Evolutionary conservation across 441 rosid genomes (phyloP).

Genomic region (Erysimum pusillum): DNA sequence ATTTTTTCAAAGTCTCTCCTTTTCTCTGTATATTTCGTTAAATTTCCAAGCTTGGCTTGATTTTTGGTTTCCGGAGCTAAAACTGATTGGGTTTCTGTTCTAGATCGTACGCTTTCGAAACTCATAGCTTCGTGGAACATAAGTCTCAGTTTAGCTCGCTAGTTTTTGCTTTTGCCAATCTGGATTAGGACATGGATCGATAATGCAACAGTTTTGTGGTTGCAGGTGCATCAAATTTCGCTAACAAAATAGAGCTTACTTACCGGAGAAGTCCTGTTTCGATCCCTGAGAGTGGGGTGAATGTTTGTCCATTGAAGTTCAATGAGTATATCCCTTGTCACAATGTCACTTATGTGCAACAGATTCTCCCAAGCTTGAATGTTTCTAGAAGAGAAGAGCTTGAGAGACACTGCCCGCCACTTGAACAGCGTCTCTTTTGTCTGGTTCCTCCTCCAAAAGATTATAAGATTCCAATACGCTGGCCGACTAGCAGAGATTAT

Average conservation of each 20-base stretch:
- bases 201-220: conserved; percentile 31
- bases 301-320: conserved; percentile 70
- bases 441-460: conserved; percentile 89
- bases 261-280: conserved; percentile 61
- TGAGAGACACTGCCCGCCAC: conserved; percentile 95
- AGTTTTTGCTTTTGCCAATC: not conserved
- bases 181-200: conserved; percentile 15
- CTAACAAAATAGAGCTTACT: conserved; percentile 60
- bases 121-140: not conserved
- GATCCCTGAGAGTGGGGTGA: conserved; percentile 58
- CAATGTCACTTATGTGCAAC: conserved; percentile 56
- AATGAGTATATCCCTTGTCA: conserved; percentile 70
- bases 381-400: conserved; percentile 84
- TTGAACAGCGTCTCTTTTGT: conserved; percentile 80
- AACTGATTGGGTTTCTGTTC: not conserved
- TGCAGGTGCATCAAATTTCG: conserved; percentile 58
- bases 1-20: conserved; percentile 22
- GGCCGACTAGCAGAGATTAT: conserved; percentile 94
- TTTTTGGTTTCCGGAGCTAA: not conserved
- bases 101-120: not conserved
- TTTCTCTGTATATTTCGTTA: conserved; percentile 40
- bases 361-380: conserved; percentile 71
- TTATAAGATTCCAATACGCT: conserved; percentile 85
- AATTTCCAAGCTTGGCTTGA: not conserved
- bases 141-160: conserved; percentile 5